Conservation (phyloP, 2,329 filamentous ascomycete genomes). For the Clonostachys rhizophaga region DNA sequence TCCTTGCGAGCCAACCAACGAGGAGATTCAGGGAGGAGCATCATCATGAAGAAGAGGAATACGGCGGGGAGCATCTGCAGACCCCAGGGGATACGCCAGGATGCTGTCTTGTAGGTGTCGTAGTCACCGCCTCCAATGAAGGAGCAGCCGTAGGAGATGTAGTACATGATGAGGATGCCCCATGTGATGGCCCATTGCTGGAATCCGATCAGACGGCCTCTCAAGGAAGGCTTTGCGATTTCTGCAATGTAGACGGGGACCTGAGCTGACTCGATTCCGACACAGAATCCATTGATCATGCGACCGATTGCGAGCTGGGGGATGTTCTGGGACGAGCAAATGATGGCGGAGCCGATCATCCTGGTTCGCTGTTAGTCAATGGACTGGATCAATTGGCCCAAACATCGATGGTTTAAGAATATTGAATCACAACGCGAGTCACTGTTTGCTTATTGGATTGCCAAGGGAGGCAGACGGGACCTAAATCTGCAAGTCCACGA, state of each 20-base stretch:
- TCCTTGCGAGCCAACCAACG: constrained; percentile 61
- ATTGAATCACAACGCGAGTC: too few species aligned
- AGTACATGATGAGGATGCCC: constrained; percentile 65
- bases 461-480: too few species aligned
- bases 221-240: constrained; percentile 47
- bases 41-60: constrained; percentile 53
- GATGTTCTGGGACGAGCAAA: constrained; percentile 38
- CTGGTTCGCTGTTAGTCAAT: constrained; percentile 14
- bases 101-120: constrained; percentile 35
- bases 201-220: constrained; percentile 63
- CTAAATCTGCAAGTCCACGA: too few species aligned
- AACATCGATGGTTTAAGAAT: too few species aligned
- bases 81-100: constrained; percentile 62
- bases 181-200: constrained; percentile 74
- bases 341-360: constrained; percentile 41
- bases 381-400: too few species aligned
- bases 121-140: constrained; percentile 39
- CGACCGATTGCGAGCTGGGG: constrained; percentile 48
- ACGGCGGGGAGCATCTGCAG: constrained; percentile 60
- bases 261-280: constrained; percentile 62
- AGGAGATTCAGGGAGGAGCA: constrained; percentile 56
- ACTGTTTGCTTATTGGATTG: too few species aligned
- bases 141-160: constrained; percentile 60
- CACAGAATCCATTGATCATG: constrained; percentile 61
- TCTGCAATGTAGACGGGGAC: constrained; percentile 70